Evolutionary conservation across 768 basidiomycete species (phyloP).

Genomic region (Russula griseocarnosa): DNA sequence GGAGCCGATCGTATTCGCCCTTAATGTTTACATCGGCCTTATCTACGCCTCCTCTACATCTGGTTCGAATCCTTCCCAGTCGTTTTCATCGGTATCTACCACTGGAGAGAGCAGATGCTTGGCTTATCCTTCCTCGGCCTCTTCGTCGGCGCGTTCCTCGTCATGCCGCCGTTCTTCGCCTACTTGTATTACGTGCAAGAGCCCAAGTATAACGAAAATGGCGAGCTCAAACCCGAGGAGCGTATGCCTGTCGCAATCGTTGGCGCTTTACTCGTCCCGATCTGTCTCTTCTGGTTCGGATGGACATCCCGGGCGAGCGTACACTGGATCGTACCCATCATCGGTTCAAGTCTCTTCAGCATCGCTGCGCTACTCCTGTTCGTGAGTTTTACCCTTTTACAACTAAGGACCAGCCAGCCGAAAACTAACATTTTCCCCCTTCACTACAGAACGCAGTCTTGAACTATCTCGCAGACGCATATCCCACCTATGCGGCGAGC

Average conservation of each 20-base stretch:
- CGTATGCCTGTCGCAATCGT: slow-evolving; percentile 37
- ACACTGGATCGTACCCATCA: slow-evolving; percentile 38
- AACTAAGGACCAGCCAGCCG: slow-evolving; percentile 23
- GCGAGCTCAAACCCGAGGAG: slow-evolving; percentile 32
- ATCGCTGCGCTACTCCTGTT: slow-evolving; percentile 36
- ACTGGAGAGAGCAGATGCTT: slow-evolving; percentile 34
- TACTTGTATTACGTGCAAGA: slow-evolving; percentile 26
- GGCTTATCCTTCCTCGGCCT: slow-evolving; percentile 36
- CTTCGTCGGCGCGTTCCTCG: slow-evolving; percentile 15
- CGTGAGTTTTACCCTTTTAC: slow-evolving; percentile 28
- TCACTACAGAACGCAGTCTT: slow-evolving; percentile 26
- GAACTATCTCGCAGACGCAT: slow-evolving; percentile 36
- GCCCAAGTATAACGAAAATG: slow-evolving; percentile 25
- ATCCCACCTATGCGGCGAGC: slow-evolving; percentile 35
- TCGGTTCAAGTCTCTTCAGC: slow-evolving; percentile 36
- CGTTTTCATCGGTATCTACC: slow-evolving; percentile 36
- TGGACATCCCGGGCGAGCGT: slow-evolving; percentile 33
- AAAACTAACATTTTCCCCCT: not conserved
- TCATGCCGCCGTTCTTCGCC: slow-evolving; percentile 25
- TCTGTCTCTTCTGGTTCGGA: slow-evolving; percentile 38
- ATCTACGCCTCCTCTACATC: slow-evolving; percentile 37
- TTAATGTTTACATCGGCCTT: slow-evolving; percentile 36
- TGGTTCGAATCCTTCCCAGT: slow-evolving; percentile 38
- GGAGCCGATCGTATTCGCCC: slow-evolving; percentile 35
- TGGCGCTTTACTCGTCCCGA: slow-evolving; percentile 35